Percentiles rank a stretch among this genome's conserved stretches.
These are phyloP conservation scores for Cordyceps javanica DNA, from an alignment of 2,329 filamentous ascomycete genomes.

Conservation along the genomic window DNA sequence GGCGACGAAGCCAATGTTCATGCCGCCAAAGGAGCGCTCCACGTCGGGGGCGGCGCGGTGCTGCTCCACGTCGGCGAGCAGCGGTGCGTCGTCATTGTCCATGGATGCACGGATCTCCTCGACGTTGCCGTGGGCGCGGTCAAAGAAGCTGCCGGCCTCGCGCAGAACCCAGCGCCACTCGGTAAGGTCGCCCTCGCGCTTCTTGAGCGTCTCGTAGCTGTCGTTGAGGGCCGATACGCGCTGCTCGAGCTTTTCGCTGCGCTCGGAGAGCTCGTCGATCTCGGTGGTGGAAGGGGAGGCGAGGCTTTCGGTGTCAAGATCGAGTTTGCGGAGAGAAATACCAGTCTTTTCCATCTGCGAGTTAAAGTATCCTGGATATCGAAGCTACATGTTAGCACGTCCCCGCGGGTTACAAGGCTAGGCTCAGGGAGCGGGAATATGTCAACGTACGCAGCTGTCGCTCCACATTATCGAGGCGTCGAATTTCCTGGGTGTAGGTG, in stretches of 20 bases:
- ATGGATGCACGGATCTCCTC: slow-evolving; percentile 92
- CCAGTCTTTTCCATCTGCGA: slow-evolving; percentile 89
- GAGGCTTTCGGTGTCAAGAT: slow-evolving; percentile 81
- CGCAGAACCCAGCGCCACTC: slow-evolving; percentile 98
- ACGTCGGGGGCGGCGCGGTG: slow-evolving; percentile 60
- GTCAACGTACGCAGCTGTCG: slow-evolving; percentile 78
- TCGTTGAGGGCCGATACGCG: slow-evolving; percentile 88
- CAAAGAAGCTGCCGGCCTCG: slow-evolving; percentile 96
- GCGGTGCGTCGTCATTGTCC: slow-evolving; percentile 77
- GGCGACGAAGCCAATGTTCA: slow-evolving; percentile 98
- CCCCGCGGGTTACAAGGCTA: not conserved
- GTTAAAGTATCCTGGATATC: slow-evolving; percentile 74
- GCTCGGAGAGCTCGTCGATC: slow-evolving; percentile 91
- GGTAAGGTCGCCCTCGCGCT: slow-evolving; percentile 90
- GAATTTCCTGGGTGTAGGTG: slow-evolving; percentile 96
- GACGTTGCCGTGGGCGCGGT: slow-evolving; percentile 89
- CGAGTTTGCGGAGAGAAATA: slow-evolving; percentile 81
- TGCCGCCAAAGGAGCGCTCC: slow-evolving; percentile 85
- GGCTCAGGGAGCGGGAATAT: slow-evolving; percentile 7
- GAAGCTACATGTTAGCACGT: slow-evolving; percentile 20
- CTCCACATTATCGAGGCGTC: slow-evolving; percentile 95
- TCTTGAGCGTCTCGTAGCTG: slow-evolving; percentile 97
- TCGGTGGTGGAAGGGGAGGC: slow-evolving; percentile 86
- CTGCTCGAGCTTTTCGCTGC: slow-evolving; percentile 87
- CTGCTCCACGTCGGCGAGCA: slow-evolving; percentile 89